A percentile compares a stretch with the other conserved stretches of the same genome.
Evolutionary conservation across 2,329 filamentous ascomycete genomes (phyloP).

Genomic region (Alternaria arbusti): DNA sequence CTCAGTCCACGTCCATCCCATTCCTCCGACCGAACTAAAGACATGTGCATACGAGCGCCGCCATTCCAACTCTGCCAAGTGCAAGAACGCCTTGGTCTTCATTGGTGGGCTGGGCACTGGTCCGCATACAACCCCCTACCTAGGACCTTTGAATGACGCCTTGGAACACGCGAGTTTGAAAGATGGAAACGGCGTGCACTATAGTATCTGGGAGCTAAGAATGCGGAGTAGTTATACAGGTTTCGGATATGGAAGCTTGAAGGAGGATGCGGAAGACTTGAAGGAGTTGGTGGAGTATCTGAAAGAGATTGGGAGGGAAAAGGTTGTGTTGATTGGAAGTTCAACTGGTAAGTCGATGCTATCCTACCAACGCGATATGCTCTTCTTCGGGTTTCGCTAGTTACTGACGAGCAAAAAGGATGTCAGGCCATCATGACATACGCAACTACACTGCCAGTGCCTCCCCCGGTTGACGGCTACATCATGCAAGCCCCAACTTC

Average conservation of each 20-base stretch:
- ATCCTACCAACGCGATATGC: background rate
- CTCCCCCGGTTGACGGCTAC: slow-evolving; percentile 12
- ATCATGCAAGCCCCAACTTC: slow-evolving; percentile 25
- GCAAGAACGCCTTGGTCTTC: slow-evolving; percentile 19
- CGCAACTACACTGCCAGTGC: background rate
- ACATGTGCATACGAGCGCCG: slow-evolving; percentile 22
- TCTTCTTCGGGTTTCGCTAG: background rate
- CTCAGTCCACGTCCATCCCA: slow-evolving; percentile 17
- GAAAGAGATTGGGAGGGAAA: background rate
- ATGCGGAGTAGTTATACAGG: slow-evolving; percentile 28
- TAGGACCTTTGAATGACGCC: background rate
- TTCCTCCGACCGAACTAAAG: slow-evolving; percentile 6
- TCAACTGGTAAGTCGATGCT: background rate
- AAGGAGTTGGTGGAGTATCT: slow-evolving; percentile 19
- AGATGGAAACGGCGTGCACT: background rate
- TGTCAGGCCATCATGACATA: slow-evolving; percentile 23
- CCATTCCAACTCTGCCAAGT: slow-evolving; percentile 4
- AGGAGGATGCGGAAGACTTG: slow-evolving; percentile 22
- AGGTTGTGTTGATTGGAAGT: background rate
- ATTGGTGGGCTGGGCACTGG: slow-evolving; percentile 25
- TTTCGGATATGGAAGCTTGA: slow-evolving; percentile 23
- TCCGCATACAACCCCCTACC: slow-evolving; percentile 14
- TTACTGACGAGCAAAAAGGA: slow-evolving; percentile 6
- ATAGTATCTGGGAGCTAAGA: slow-evolving; percentile 24
- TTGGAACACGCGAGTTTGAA: background rate